phyloP scores from a whole-genome alignment of 208 protist species.

The Trypanosoma lewisi region DNA sequence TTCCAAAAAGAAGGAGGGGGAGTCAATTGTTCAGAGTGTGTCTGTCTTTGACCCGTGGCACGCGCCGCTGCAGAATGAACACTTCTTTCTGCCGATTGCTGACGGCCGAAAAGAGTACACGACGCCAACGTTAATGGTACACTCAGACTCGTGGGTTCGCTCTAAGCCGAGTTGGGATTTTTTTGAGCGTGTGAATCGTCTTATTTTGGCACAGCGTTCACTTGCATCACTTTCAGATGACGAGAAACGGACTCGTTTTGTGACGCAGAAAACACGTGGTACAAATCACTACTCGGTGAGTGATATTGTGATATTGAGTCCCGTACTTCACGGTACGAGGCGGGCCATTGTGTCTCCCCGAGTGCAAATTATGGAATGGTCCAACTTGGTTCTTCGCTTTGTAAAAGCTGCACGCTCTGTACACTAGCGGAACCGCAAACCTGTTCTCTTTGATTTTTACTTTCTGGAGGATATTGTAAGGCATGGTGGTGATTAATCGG shows the following conservation, averaged over 20 bases:
- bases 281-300: constrained; percentile 49
- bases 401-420: constrained; percentile 20
- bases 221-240: constrained; percentile 23
- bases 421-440: neutral
- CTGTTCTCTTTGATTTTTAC: constrained; percentile 10
- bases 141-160: constrained; percentile 58
- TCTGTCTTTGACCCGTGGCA: constrained; percentile 72
- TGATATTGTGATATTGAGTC: constrained; percentile 62
- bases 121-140: constrained; percentile 58
- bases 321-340: constrained; percentile 36
- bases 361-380: constrained; percentile 40
- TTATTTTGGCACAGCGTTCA: constrained; percentile 29
- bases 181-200: constrained; percentile 27
- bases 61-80: constrained; percentile 39
- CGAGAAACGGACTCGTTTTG: constrained; percentile 9
- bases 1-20: too few relatives aligned
- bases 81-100: constrained; percentile 44
- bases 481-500: too few relatives aligned
- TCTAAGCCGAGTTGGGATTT: constrained; percentile 40
- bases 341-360: constrained; percentile 40
- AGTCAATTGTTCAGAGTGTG: constrained; percentile 32
- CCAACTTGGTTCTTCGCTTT: constrained; percentile 41
- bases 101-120: constrained; percentile 25
- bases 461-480: too few relatives aligned
- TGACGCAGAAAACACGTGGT: constrained; percentile 15